phyloP scores from a whole-genome alignment of 1,284 basidiomycete genomes.

The Lignosus rhinocerotis region DNA sequence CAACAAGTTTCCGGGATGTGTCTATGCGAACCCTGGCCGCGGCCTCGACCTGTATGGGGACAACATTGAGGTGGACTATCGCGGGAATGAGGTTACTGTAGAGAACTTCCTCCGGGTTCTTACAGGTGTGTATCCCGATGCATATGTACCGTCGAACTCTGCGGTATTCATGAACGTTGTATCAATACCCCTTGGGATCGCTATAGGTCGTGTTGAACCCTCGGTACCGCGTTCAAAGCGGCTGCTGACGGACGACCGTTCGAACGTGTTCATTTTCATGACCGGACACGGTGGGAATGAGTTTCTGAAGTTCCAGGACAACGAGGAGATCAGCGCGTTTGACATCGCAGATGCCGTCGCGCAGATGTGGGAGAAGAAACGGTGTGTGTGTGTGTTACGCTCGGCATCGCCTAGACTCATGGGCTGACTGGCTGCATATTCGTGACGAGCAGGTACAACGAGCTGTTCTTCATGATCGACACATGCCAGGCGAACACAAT shows the following conservation, averaged over 20 bases:
- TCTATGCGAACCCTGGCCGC: slow-evolving; percentile 82
- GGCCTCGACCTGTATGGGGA: slow-evolving; percentile 92
- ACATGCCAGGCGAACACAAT: slow-evolving; percentile 98
- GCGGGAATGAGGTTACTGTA: slow-evolving; percentile 97
- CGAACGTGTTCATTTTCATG: slow-evolving; percentile 97
- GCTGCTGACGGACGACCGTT: slow-evolving; percentile 87
- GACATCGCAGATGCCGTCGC: slow-evolving; percentile 97
- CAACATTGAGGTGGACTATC: slow-evolving; percentile 96
- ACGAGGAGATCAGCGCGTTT: slow-evolving; percentile 95
- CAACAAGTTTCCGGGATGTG: slow-evolving; percentile 90
- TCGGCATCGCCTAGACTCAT: background rate
- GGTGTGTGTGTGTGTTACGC: slow-evolving; percentile 46
- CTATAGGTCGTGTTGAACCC: slow-evolving; percentile 66
- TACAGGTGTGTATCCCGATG: slow-evolving; percentile 57
- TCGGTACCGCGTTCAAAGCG: slow-evolving; percentile 90
- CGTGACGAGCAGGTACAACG: slow-evolving; percentile 75
- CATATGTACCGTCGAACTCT: no score
- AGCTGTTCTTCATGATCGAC: slow-evolving; percentile 97
- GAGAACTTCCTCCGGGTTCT: slow-evolving; percentile 93
- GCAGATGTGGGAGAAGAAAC: slow-evolving; percentile 97
- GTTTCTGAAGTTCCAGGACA: slow-evolving; percentile 99
- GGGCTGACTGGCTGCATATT: background rate
- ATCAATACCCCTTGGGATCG: background rate
- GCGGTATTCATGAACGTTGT: no score
- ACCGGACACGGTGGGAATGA: slow-evolving; percentile 98